phyloP scores from a whole-genome alignment of 306 rosid genomes.

The Prunus davidiana region DNA sequence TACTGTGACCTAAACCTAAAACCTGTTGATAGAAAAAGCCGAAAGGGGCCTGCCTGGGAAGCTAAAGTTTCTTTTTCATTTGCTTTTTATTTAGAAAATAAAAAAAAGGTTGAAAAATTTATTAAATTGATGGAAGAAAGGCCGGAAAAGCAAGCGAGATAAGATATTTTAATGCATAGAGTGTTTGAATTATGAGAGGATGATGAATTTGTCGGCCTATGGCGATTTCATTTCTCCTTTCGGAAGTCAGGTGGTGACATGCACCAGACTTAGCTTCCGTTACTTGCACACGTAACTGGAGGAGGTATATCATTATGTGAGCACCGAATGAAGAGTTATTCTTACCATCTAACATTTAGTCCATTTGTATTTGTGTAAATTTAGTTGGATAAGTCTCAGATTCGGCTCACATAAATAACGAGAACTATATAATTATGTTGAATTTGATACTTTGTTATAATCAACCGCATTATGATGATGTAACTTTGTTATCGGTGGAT shows the following conservation, averaged over 20 bases:
- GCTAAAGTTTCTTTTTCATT: no score
- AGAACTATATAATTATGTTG: background rate
- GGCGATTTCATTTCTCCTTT: background rate
- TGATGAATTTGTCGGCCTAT: no score
- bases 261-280: background rate
- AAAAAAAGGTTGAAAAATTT: background rate
- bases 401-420: no score
- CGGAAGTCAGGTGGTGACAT: background rate
- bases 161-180: background rate
- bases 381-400: no score
- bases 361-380: rapidly evolving
- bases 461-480: no score
- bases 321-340: no score
- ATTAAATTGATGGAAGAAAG: no score
- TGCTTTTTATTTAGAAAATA: no score
- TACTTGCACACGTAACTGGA: no score
- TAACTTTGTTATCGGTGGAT: no score
- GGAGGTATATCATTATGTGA: no score
- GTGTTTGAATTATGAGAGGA: background rate
- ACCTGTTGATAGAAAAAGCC: background rate
- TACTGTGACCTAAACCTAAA: background rate
- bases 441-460: background rate
- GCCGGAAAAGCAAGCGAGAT: background rate
- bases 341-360: no score
- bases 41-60: background rate